phyloP scores from a whole-genome alignment of 164 flowering plant genomes.

The Tinospora cordifolia region DNA sequence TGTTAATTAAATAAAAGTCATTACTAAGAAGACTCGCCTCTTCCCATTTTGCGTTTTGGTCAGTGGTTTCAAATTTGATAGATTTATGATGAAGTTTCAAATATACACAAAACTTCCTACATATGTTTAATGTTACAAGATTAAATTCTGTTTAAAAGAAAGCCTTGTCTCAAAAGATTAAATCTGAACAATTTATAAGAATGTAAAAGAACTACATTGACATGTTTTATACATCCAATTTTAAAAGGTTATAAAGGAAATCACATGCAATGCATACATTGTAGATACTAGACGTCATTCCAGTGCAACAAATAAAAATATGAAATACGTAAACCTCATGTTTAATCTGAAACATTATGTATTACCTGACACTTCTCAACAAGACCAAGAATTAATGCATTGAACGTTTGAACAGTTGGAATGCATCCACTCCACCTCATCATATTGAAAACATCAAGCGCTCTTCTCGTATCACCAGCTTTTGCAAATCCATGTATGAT shows the following conservation, averaged over 20 bases:
- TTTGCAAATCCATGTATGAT: slow-evolving; percentile 84
- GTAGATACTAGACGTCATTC: neutral
- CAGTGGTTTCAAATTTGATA: neutral
- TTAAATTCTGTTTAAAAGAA: too few species aligned
- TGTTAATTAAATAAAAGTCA: too few species aligned
- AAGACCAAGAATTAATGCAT: slow-evolving; percentile 80
- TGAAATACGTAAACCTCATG: too few species aligned
- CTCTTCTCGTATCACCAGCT: slow-evolving; percentile 68
- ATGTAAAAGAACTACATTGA: too few species aligned
- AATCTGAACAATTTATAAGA: too few species aligned
- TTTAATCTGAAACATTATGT: neutral
- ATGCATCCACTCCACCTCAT: slow-evolving; percentile 90
- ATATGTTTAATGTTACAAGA: too few species aligned
- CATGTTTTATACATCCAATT: too few species aligned
- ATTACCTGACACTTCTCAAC: slow-evolving; percentile 88
- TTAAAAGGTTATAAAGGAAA: too few species aligned
- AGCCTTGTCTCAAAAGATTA: too few species aligned
- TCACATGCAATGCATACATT: neutral
- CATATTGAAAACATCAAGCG: slow-evolving; percentile 71
- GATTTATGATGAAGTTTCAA: neutral
- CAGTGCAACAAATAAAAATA: neutral
- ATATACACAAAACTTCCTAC: too few species aligned
- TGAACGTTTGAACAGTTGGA: slow-evolving; percentile 85
- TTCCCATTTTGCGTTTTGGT: neutral
- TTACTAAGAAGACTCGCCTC: neutral